Conservation (phyloP, 305 asterid genomes). For the Fraxinus xanthoxyloides region DNA sequence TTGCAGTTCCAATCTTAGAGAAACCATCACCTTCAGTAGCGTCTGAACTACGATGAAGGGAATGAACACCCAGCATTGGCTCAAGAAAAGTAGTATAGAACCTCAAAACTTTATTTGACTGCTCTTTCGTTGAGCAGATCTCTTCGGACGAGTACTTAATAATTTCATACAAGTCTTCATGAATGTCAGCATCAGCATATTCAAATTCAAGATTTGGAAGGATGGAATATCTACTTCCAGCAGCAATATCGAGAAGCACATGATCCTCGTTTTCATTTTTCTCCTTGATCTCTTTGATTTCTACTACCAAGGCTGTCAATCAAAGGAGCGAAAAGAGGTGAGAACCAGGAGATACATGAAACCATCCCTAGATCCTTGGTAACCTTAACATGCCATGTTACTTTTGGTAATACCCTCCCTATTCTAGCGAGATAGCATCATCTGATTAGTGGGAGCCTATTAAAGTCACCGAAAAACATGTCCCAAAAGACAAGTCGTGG, state of each 20-base stretch:
- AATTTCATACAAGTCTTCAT: constrained; percentile 80
- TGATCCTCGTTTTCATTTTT: constrained; percentile 77
- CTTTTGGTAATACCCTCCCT: background rate
- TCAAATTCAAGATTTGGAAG: constrained; percentile 77
- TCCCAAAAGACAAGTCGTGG: background rate
- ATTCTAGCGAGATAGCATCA: background rate
- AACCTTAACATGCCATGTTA: background rate
- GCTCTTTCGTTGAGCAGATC: constrained; percentile 92
- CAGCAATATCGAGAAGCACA: constrained; percentile 71
- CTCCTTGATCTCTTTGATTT: constrained; percentile 91
- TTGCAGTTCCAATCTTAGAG: constrained; percentile 39
- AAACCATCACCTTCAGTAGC: constrained; percentile 47
- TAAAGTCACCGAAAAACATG: background rate
- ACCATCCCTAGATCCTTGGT: background rate
- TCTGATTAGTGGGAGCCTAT: background rate
- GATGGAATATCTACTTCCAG: constrained; percentile 76
- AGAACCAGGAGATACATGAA: constrained; percentile 24
- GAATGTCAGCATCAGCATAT: constrained; percentile 71
- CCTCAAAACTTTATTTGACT: constrained; percentile 68
- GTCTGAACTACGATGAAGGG: constrained; percentile 50
- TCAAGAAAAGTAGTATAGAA: constrained; percentile 90
- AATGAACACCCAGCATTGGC: constrained; percentile 74
- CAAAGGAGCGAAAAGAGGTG: constrained; percentile 27
- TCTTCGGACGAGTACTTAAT: constrained; percentile 89
- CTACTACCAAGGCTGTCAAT: constrained; percentile 74